Evolutionary conservation across 23 red algal species (phyloP).

Genomic region (Porphyridium purpureum): DNA sequence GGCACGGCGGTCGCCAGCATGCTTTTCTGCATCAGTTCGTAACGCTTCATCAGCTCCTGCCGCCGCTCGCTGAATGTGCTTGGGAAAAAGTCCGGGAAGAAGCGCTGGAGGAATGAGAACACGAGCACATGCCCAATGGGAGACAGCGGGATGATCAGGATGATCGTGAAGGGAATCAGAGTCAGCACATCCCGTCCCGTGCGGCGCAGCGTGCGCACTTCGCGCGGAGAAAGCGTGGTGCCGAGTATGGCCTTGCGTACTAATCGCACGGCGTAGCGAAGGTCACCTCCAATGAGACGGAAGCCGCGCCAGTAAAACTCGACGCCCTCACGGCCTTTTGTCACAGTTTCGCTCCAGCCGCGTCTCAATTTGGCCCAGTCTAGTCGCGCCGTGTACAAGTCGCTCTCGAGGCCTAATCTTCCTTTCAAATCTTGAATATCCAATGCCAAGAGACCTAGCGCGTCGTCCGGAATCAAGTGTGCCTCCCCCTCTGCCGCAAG

Average conservation of each 20-base stretch:
- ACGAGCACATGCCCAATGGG: slow-evolving; percentile 95
- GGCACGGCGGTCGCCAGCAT: slow-evolving; percentile 5
- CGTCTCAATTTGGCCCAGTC: slow-evolving; percentile 47
- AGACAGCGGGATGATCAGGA: slow-evolving; percentile 77
- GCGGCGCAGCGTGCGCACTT: slow-evolving; percentile 82
- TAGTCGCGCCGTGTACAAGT: slow-evolving; percentile 45
- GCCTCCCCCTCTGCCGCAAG: slow-evolving; percentile 58
- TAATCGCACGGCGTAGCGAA: slow-evolving; percentile 55
- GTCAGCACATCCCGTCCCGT: slow-evolving; percentile 83
- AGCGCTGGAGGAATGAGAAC: slow-evolving; percentile 93
- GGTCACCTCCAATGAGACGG: slow-evolving; percentile 64
- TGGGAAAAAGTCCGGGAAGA: slow-evolving; percentile 95
- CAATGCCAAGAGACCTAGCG: slow-evolving; percentile 47
- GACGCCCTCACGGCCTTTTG: slow-evolving; percentile 44
- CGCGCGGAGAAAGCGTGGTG: slow-evolving; percentile 75
- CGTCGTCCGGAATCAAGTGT: slow-evolving; percentile 71
- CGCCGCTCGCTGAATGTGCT: slow-evolving; percentile 89
- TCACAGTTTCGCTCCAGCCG: slow-evolving; percentile 29
- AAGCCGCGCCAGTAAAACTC: slow-evolving; percentile 92
- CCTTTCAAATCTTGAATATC: slow-evolving; percentile 74
- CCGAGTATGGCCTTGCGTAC: slow-evolving; percentile 47
- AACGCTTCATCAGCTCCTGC: slow-evolving; percentile 77
- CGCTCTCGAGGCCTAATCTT: slow-evolving; percentile 65
- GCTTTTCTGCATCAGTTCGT: slow-evolving; percentile 32
- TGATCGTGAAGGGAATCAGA: slow-evolving; percentile 80